These are phyloP conservation scores for Rhizophora mangle DNA, from an alignment of 345 rosid species.

Conservation along the genomic window DNA sequence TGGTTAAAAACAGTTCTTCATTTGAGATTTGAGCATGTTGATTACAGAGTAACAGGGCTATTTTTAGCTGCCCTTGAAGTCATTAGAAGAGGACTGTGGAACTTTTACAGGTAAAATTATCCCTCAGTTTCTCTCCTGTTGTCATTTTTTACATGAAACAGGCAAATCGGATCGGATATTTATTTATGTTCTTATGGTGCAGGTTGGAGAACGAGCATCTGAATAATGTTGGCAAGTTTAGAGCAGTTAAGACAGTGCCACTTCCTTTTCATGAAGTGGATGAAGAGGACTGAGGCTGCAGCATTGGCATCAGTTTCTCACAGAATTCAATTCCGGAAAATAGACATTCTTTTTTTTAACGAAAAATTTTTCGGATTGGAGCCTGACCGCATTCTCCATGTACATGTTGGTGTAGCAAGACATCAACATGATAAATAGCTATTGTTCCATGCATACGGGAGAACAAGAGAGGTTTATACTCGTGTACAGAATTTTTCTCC, in stretches of 20 bases:
- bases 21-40: slow-evolving; percentile 68
- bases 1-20: slow-evolving; percentile 89
- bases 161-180: neutral
- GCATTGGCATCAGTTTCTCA: slow-evolving; percentile 32
- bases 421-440: slow-evolving; percentile 24
- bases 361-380: slow-evolving; percentile 30
- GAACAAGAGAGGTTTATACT: slow-evolving; percentile 19
- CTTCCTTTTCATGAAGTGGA: slow-evolving; percentile 96
- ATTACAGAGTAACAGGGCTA: slow-evolving; percentile 72
- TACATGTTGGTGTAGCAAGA: slow-evolving; percentile 33
- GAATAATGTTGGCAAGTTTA: slow-evolving; percentile 86
- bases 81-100: slow-evolving; percentile 95
- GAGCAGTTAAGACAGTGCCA: slow-evolving; percentile 92
- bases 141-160: neutral
- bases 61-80: slow-evolving; percentile 93
- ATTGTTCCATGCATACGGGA: slow-evolving; percentile 27
- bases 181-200: slow-evolving; percentile 26
- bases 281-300: slow-evolving; percentile 68
- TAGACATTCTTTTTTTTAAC: slow-evolving; percentile 13
- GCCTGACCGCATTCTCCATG: slow-evolving; percentile 21
- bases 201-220: slow-evolving; percentile 99
- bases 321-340: slow-evolving; percentile 31
- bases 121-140: no score
- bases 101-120: slow-evolving; percentile 72
- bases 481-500: slow-evolving; percentile 35